Conservation (phyloP, 495 filamentous ascomycete species). For the Podospora appendiculata region DNA sequence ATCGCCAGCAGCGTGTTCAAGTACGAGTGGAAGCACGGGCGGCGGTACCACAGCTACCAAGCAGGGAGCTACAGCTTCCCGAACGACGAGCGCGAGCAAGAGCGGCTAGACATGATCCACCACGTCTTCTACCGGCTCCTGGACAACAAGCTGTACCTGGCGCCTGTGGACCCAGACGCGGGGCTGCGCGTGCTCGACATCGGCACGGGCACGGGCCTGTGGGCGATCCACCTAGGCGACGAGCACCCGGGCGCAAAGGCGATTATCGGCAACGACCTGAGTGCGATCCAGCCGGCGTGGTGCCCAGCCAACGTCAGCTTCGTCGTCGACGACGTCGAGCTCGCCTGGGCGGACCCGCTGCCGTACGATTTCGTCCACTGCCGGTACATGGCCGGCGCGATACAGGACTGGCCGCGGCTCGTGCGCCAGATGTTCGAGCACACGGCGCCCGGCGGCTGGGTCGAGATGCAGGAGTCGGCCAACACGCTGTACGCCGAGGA, state of each 20-base stretch:
- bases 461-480: constrained; percentile 43
- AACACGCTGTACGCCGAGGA: constrained; percentile 29
- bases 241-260: constrained; percentile 11
- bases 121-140: constrained; percentile 35
- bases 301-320: constrained; percentile 49
- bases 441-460: constrained; percentile 41
- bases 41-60: constrained; percentile 43
- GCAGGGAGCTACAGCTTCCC: constrained; percentile 47
- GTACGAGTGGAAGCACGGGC: constrained; percentile 39
- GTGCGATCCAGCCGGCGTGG: constrained; percentile 45
- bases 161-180: constrained; percentile 17
- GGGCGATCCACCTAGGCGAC: constrained; percentile 21
- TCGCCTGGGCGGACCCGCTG: constrained; percentile 42
- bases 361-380: constrained; percentile 48
- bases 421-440: constrained; percentile 36
- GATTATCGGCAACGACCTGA: constrained; percentile 43
- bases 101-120: constrained; percentile 62
- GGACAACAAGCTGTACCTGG: constrained; percentile 31
- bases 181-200: constrained; percentile 16
- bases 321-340: constrained; percentile 47
- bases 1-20: constrained; percentile 39
- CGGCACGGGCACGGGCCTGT: constrained; percentile 17
- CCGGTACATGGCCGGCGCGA: constrained; percentile 41
- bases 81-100: constrained; percentile 53
- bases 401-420: constrained; percentile 40